Percentiles rank a stretch among this genome's conserved stretches.
These are phyloP conservation scores for Wickerhamiella azymoides DNA, from an alignment of 805 yeast species.

Conservation along the genomic window DNA sequence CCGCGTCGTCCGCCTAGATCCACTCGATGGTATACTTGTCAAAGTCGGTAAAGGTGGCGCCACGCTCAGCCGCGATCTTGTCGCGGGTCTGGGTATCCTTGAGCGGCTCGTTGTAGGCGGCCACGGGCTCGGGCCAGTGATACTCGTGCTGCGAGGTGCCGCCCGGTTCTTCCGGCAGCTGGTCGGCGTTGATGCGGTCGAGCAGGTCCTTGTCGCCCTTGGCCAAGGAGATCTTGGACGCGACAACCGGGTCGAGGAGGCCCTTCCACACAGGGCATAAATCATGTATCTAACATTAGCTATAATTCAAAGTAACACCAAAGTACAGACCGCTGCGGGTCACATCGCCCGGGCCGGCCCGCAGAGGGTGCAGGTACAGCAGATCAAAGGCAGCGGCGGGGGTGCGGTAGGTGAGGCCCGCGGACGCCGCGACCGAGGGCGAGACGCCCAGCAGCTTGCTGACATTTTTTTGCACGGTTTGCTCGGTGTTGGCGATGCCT, in stretches of 20 bases:
- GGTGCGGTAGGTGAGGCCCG: slow-evolving; percentile 45
- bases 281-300: background rate
- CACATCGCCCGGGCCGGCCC: slow-evolving; percentile 33
- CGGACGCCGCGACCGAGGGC: slow-evolving; percentile 38
- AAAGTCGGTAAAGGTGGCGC: slow-evolving; percentile 38
- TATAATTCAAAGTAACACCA: slow-evolving; percentile 38
- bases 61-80: slow-evolving; percentile 38
- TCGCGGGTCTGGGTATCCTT: slow-evolving; percentile 35
- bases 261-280: no score
- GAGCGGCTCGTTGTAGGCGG: slow-evolving; percentile 38
- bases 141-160: slow-evolving; percentile 51
- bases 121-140: slow-evolving; percentile 50
- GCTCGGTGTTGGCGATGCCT: slow-evolving; percentile 21
- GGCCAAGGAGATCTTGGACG: slow-evolving; percentile 71
- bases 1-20: slow-evolving; percentile 44
- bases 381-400: slow-evolving; percentile 50
- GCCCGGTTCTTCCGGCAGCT: slow-evolving; percentile 60
- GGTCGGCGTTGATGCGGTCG: slow-evolving; percentile 42
- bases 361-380: slow-evolving; percentile 45
- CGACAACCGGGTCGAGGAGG: no score
- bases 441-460: slow-evolving; percentile 22
- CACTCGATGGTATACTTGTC: slow-evolving; percentile 59
- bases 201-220: slow-evolving; percentile 52
- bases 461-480: slow-evolving; percentile 17
- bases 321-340: slow-evolving; percentile 46